Conservation (phyloP, 257 asterid species). For the Solanum lycopersicoides region DNA sequence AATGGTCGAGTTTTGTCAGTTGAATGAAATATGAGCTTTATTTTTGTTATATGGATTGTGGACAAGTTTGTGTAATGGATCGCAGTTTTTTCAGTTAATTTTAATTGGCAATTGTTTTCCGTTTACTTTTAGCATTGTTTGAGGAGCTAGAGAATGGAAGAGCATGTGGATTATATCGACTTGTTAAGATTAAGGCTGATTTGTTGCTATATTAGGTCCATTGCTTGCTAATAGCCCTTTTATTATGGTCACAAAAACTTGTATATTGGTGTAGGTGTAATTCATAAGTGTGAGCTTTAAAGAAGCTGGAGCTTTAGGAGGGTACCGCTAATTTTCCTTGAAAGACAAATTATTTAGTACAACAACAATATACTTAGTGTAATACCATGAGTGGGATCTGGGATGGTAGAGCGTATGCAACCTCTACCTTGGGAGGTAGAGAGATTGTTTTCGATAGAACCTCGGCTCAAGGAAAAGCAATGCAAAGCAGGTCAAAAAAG, state of each 20-base stretch:
- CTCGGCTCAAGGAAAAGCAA: background rate
- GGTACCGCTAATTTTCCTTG: background rate
- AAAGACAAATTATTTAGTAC: background rate
- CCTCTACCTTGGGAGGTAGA: background rate
- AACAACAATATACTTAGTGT: background rate
- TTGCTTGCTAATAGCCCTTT: background rate
- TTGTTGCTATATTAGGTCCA: background rate
- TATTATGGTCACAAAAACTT: background rate
- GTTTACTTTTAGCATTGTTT: background rate
- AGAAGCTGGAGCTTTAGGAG: background rate
- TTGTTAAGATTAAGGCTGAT: background rate
- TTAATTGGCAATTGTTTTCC: background rate
- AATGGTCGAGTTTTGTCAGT: background rate
- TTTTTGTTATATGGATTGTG: background rate
- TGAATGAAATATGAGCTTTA: background rate
- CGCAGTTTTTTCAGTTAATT: background rate
- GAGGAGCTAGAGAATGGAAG: background rate
- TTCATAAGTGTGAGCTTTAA: background rate
- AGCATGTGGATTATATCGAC: background rate
- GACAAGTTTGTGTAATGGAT: background rate
- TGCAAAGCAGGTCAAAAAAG: background rate
- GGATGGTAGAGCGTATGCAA: background rate
- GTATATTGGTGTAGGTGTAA: background rate
- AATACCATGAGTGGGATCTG: background rate
- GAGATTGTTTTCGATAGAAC: background rate